These are phyloP conservation scores for Xylariaceae sp. DNA, from an alignment of 2,329 filamentous ascomycete species.

Conservation along the genomic window DNA sequence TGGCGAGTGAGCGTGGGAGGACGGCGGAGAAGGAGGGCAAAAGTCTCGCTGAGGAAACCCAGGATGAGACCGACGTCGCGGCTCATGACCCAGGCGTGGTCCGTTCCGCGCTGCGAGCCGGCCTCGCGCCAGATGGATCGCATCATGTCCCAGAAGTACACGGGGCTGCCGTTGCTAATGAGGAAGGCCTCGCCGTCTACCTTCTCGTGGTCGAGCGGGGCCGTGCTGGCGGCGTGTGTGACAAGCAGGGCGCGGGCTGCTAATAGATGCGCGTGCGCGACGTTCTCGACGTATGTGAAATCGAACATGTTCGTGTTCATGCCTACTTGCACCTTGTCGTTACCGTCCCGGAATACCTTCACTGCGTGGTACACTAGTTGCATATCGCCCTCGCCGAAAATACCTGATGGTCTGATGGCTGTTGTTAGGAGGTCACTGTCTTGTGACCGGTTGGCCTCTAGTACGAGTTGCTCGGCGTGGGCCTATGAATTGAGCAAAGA, in stretches of 20 bases:
- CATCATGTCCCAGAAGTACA: slow-evolving; percentile 89
- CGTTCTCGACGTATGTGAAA: slow-evolving; percentile 60
- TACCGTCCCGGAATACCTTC: slow-evolving; percentile 60
- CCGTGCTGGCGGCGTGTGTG: slow-evolving; percentile 49
- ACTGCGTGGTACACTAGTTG: slow-evolving; percentile 70
- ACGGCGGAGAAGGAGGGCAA: slow-evolving; percentile 45
- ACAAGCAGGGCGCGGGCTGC: slow-evolving; percentile 68
- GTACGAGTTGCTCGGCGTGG: slow-evolving; percentile 73
- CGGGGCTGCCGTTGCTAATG: slow-evolving; percentile 81
- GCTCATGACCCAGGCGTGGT: slow-evolving; percentile 51
- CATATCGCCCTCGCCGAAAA: slow-evolving; percentile 85
- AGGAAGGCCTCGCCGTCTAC: slow-evolving; percentile 85
- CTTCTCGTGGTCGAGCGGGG: slow-evolving; percentile 64
- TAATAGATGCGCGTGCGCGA: slow-evolving; percentile 74
- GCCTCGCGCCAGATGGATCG: slow-evolving; percentile 68
- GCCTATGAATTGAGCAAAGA: slow-evolving; percentile 41
- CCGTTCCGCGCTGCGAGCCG: slow-evolving; percentile 47
- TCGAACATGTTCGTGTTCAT: slow-evolving; percentile 59
- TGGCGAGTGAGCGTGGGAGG: slow-evolving; percentile 54
- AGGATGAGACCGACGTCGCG: slow-evolving; percentile 47
- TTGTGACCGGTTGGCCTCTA: slow-evolving; percentile 64
- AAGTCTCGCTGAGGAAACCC: slow-evolving; percentile 49
- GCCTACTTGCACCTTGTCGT: slow-evolving; percentile 76
- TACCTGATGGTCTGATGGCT: slow-evolving; percentile 78
- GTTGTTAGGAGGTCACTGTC: slow-evolving; percentile 61